Base-by-base conservation (phyloP, 129 eudicot species). In the Flaveria linearis region DNA sequence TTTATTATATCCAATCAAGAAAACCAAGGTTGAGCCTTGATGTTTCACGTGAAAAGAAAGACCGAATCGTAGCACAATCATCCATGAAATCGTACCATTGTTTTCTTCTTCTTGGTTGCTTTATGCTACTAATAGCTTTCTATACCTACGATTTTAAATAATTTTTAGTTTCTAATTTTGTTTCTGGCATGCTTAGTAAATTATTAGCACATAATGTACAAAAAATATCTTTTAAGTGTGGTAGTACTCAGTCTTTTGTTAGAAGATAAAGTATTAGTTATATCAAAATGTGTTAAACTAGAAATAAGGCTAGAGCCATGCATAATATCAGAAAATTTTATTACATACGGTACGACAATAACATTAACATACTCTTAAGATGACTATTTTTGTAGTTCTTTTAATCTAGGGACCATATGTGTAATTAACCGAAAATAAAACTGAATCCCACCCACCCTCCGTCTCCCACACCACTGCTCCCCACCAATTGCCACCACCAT, bases 71-170 rank as follows among this genome's bases (percentile, higher is more conserved):
- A 81, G 57, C 70, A 22, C 49, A 53, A 52, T 53, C 62, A 10
- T 45, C 50, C 68, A 70, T 72, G 13, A 69, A 53, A 5, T 42
- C 58, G 50, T 75, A 62, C 62, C 69, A 18, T 58, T 69, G 66
- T 74, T 68, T 68, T 67, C 76, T 81, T 75, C 71, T 79, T 63
- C 78, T 79, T 63, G 68, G 41, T 52, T 79, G 17, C 33, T 51
- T 79, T 61, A n/a, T 14, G 13, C 36, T 30, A 49, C 18, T 64
- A 18, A 20, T 18, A n/a, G 36, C 50, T 16, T 16, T 58, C 14
- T 58, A 20, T 58, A 10, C 14, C 36, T 57, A 20, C 2, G 15
- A 1, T 20, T 22, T 2, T 2, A 57, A 22, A 57, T 20, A 9
- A 3, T 9, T 57, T 9, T 20, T 12, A 0, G 2, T 56, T 36